phyloP scores from a whole-genome alignment of 345 rosid species.

The Citrus glauca region DNA sequence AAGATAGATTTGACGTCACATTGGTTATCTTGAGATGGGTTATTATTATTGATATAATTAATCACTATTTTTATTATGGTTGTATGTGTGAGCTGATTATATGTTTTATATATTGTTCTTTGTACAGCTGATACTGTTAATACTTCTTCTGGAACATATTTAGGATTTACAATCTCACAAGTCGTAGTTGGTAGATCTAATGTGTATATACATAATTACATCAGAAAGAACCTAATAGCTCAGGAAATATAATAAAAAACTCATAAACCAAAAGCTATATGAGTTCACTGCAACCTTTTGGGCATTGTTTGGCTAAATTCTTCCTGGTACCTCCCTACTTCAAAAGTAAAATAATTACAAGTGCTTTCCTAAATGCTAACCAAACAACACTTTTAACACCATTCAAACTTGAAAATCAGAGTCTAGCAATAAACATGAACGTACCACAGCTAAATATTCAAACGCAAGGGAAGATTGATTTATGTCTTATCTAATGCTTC shows the following conservation, averaged over 20 bases:
- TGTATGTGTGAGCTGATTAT: no score
- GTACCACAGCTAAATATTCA: background rate
- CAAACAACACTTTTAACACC: background rate
- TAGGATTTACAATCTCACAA: background rate
- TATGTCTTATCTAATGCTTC: background rate
- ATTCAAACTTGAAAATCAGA: background rate
- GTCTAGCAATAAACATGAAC: background rate
- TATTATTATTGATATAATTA: no score
- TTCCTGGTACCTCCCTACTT: background rate
- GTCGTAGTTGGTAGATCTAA: background rate
- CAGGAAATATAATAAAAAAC: background rate
- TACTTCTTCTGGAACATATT: background rate
- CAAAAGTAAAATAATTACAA: background rate
- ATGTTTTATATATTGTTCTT: no score
- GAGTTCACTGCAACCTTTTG: background rate
- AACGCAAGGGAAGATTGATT: background rate
- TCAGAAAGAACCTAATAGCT: background rate
- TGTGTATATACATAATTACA: background rate
- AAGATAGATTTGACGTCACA: no score
- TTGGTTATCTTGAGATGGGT: no score
- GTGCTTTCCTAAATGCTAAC: background rate
- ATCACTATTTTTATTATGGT: no score
- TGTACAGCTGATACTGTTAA: no score
- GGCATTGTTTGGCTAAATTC: background rate
- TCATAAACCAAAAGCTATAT: background rate